Evolutionary conservation across 768 basidiomycete species (phyloP), one percentile per base, ranked within the genome.

Genomic region (Pleurotus sapidus): DNA sequence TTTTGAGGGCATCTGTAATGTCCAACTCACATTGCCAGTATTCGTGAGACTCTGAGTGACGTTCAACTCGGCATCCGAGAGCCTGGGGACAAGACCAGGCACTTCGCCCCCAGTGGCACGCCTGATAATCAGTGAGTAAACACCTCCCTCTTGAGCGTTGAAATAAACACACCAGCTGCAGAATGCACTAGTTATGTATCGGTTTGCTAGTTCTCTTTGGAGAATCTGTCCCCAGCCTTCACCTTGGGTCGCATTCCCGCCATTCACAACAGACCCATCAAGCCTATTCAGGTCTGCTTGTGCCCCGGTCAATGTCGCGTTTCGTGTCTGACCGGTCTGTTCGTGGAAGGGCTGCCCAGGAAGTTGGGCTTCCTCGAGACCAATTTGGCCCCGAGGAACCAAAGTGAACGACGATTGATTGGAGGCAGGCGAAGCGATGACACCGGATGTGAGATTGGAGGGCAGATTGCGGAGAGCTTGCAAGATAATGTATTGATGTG

Each of bases 41-140:
- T 89, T 89, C 64, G 74, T 78, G 38, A 80, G 63, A 53, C 87
- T 89, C 64, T 75, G 68, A 0, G 86, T 91, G 7, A 88, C 75
- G 61, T 89, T 88, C 56, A 94, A 77, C 68, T 89, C 83, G 14
- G 77, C 70, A 61, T 84, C 78, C 0, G 93, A 82, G 20, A 96
- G 77, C 57, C 84, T 82, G 18, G 88, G 80, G 3, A 95, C 72
- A 39, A 93, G 17, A 14, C 79, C 81, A 0, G 84, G 78, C 45
- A 98, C 89, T 3, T 86, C 86, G 4, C 95, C 95, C 34, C 95
- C 95, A 0, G 94, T 97, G 11, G 91, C 86, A 62, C 86, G 82
- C 91, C 90, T 91, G 30, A 3, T 23, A 49, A 42, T 23, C 53
- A 18, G 39, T n/a, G 17, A 42, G 20, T 23, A 43, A 20, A 24